Conservation (phyloP, 2,329 filamentous ascomycete genomes). For the Fusarium sp. region DNA sequence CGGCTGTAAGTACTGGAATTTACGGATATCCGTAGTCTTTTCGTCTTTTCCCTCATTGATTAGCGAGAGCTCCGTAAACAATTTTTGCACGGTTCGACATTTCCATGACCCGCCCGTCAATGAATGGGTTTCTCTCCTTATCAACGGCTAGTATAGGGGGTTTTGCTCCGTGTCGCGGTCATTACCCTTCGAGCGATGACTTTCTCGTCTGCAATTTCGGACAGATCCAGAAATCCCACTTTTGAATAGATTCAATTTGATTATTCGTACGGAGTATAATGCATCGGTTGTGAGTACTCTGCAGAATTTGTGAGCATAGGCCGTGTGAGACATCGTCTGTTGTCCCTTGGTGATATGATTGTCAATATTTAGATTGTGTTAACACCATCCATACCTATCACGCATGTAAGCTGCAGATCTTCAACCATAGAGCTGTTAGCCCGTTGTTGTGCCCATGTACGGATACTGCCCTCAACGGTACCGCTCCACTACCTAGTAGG, state of each 20-base stretch:
- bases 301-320: background rate
- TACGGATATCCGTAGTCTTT: background rate
- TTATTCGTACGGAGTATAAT: background rate
- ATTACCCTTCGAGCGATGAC: slow-evolving; percentile 13
- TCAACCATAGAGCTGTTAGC: slow-evolving; percentile 6
- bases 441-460: slow-evolving; percentile 4
- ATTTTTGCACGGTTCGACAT: slow-evolving; percentile 4
- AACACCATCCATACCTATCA: slow-evolving; percentile 15
- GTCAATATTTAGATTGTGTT: slow-evolving; percentile 2
- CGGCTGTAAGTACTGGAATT: slow-evolving; percentile 12
- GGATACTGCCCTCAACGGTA: no score
- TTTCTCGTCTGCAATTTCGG: slow-evolving; percentile 38
- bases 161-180: slow-evolving; percentile 19
- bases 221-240: slow-evolving; percentile 30
- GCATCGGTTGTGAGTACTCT: background rate
- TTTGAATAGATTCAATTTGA: background rate
- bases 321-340: slow-evolving; percentile 1
- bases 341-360: slow-evolving; percentile 3
- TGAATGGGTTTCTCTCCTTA: slow-evolving; percentile 1
- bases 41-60: background rate
- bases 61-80: slow-evolving; percentile 5
- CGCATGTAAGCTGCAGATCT: slow-evolving; percentile 13
- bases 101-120: slow-evolving; percentile 3
- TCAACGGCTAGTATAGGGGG: slow-evolving; percentile 14
- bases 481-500: no score